phyloP scores from a whole-genome alignment of 257 asterid genomes.

The Pogostemon cablin region DNA sequence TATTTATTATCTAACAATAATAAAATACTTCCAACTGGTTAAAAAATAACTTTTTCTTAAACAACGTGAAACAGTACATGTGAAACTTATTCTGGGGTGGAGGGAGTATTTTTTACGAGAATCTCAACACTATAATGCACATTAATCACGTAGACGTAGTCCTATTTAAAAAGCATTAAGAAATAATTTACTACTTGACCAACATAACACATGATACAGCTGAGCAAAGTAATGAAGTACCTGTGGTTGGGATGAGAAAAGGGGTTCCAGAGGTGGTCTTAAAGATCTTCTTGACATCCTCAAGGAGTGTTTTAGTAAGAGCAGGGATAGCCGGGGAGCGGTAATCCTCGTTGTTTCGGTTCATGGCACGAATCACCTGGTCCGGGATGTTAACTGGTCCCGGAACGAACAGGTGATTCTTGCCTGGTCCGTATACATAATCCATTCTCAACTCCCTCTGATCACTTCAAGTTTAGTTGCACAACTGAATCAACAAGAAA shows the following conservation, averaged over 20 bases:
- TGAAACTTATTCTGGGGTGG: no score
- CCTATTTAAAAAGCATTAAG: no score
- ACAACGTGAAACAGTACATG: no score
- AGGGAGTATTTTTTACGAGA: no score
- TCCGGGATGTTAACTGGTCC: slow-evolving; percentile 99
- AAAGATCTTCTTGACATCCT: slow-evolving; percentile 94
- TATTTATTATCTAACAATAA: no score
- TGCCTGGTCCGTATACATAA: slow-evolving; percentile 86
- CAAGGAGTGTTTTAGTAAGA: slow-evolving; percentile 71
- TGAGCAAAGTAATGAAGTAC: slow-evolving; percentile 34
- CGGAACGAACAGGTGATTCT: slow-evolving; percentile 99
- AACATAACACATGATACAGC: background rate
- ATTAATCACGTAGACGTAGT: no score
- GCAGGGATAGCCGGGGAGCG: slow-evolving; percentile 98
- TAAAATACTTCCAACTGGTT: no score
- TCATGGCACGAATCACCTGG: slow-evolving; percentile 95
- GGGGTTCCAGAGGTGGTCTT: slow-evolving; percentile 96
- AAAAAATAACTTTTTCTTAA: no score
- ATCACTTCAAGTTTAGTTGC: no score
- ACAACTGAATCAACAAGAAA: no score
- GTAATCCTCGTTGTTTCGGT: slow-evolving; percentile 94
- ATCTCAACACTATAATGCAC: no score
- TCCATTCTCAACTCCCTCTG: slow-evolving; percentile 63
- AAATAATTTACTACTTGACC: no score
- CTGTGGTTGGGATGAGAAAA: slow-evolving; percentile 93